phyloP scores from a whole-genome alignment of 2,329 filamentous ascomycete species.

The Niveomyces coronatus region DNA sequence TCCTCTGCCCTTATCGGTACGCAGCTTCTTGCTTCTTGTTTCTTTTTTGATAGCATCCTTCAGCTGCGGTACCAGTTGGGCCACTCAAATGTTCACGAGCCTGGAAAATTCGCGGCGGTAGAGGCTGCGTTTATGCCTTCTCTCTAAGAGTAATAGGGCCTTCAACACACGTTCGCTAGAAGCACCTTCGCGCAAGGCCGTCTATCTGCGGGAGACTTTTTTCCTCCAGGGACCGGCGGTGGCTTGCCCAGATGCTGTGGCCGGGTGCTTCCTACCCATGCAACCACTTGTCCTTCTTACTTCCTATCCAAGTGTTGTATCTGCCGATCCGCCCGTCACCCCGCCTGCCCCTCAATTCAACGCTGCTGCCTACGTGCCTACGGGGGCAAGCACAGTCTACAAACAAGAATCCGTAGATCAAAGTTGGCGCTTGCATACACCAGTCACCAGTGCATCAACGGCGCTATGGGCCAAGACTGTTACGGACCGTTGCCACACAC shows the following conservation, averaged over 20 bases:
- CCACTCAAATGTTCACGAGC: too few relatives aligned
- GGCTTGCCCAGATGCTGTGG: background rate
- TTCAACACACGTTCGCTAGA: too few relatives aligned
- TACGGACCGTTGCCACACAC: background rate
- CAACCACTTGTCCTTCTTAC: background rate
- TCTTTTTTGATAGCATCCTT: too few relatives aligned
- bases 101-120: too few relatives aligned
- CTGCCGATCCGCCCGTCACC: background rate
- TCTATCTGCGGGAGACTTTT: background rate
- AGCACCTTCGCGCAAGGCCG: too few relatives aligned
- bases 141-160: too few relatives aligned
- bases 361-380: background rate
- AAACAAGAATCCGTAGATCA: background rate
- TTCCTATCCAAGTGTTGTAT: background rate
- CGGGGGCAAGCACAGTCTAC: too few relatives aligned
- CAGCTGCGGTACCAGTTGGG: too few relatives aligned
- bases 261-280: background rate
- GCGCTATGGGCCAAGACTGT: background rate
- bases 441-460: background rate
- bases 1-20: too few relatives aligned
- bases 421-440: background rate
- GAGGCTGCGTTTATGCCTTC: too few relatives aligned
- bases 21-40: too few relatives aligned
- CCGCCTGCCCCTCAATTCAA: background rate
- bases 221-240: background rate